A percentile compares a stretch with the other conserved stretches of the same genome.
phyloP scores from a whole-genome alignment of 768 basidiomycete genomes.

The Dioszegia aurantiaca region DNA sequence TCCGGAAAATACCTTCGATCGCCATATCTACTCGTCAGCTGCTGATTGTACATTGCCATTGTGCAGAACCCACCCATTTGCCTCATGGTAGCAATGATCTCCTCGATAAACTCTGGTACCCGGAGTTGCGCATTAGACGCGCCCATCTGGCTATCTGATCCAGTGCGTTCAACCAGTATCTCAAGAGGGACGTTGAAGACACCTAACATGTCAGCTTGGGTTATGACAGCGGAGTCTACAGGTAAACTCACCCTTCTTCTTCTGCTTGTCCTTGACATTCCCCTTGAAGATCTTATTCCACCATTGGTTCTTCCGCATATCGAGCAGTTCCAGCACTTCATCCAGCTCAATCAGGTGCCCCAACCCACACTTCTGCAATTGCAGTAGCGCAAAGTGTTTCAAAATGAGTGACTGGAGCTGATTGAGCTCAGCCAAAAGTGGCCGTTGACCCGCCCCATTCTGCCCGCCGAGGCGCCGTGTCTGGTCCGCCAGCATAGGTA shows the following conservation, averaged over 20 bases:
- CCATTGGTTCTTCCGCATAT: conserved; percentile 86
- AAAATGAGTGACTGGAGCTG: conserved; percentile 83
- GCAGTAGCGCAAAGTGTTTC: conserved; percentile 83
- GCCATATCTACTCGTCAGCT: conserved; percentile 75
- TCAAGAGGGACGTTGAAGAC: conserved; percentile 93
- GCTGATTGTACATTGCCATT: background rate
- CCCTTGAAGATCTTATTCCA: conserved; percentile 95
- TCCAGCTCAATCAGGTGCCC: conserved; percentile 71
- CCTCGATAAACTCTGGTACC: conserved; percentile 96
- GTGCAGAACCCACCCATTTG: conserved; percentile 79
- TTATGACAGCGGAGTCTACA: background rate
- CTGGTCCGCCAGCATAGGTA: conserved; percentile 85
- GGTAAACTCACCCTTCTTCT: conserved; percentile 62
- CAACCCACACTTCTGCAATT: conserved; percentile 72
- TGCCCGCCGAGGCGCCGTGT: conserved; percentile 62
- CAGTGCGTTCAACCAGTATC: conserved; percentile 85
- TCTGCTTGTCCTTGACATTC: conserved; percentile 73
- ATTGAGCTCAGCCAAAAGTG: conserved; percentile 78
- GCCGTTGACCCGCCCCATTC: conserved; percentile 54
- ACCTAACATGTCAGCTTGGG: conserved; percentile 57
- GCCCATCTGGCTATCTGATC: conserved; percentile 90
- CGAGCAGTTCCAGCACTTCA: conserved; percentile 87
- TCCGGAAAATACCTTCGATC: conserved; percentile 95
- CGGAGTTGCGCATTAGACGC: conserved; percentile 74
- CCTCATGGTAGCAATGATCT: conserved; percentile 95